phyloP scores from a whole-genome alignment of 352 stramenopile genomes.

The Elongisporangium prolatum region DNA sequence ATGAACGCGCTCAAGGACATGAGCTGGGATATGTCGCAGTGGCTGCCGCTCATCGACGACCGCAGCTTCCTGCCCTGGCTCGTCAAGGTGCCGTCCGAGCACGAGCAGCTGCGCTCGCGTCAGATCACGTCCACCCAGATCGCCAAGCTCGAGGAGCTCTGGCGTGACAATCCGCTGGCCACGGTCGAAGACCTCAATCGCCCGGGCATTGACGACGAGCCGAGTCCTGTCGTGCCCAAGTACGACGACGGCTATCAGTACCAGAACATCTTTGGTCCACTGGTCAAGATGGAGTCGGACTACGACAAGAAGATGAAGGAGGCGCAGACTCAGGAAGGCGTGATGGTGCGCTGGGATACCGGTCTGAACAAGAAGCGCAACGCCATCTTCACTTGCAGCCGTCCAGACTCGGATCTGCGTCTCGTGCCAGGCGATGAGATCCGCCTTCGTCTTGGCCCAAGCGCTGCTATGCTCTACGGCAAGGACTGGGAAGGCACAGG shows the following conservation, averaged over 20 bases:
- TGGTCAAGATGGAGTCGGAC: conserved; percentile 99
- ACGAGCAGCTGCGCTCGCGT: conserved; percentile 90
- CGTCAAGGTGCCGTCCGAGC: conserved; percentile 91
- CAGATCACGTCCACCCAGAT: conserved; percentile 93
- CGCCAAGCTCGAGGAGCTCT: conserved; percentile 90
- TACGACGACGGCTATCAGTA: conserved; percentile 99
- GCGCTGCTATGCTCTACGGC: conserved; percentile 71
- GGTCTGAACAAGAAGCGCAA: conserved; percentile 96
- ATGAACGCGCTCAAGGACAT: conserved; percentile 97
- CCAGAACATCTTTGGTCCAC: conserved; percentile 98
- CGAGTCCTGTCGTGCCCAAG: conserved; percentile 76
- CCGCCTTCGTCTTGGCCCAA: conserved; percentile 87
- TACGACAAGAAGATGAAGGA: conserved; percentile 99
- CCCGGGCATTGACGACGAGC: conserved; percentile 89
- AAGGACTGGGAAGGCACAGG: conserved; percentile 94
- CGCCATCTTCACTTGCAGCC: conserved; percentile 92
- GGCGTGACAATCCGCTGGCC: conserved; percentile 96
- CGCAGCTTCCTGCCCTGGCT: conserved; percentile 96
- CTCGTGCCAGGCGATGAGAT: conserved; percentile 98
- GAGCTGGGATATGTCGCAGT: conserved; percentile 99
- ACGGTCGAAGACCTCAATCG: conserved; percentile 95
- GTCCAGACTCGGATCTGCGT: conserved; percentile 85
- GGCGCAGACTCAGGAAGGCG: conserved; percentile 92
- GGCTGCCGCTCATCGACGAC: conserved; percentile 98
- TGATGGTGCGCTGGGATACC: conserved; percentile 93